Conservation (phyloP, 2,329 filamentous ascomycete species). For the Penicillium crustosum region DNA sequence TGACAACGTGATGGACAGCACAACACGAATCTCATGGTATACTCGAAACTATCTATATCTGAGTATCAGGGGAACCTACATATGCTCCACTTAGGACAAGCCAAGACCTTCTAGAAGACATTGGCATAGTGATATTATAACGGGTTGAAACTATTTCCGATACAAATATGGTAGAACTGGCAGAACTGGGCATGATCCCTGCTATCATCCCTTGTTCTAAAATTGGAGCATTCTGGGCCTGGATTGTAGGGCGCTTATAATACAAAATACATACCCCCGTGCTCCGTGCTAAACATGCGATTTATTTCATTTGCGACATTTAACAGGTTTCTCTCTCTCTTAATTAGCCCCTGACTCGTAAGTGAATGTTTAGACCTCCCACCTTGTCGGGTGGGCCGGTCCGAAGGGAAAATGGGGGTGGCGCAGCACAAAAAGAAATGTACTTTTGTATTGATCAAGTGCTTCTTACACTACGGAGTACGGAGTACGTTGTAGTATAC, state of each 20-base stretch:
- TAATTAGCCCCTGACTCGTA: neutral
- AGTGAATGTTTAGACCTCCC: neutral
- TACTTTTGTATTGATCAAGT: neutral
- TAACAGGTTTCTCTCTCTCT: neutral
- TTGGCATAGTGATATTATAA: neutral
- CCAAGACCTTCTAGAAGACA: constrained; percentile 16
- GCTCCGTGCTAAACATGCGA: neutral
- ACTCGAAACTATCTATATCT: neutral
- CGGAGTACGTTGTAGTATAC: too few species aligned
- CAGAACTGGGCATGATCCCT: neutral
- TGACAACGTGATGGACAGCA: neutral
- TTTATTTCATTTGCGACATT: neutral
- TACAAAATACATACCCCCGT: neutral
- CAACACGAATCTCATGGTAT: neutral
- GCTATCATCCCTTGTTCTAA: constrained; percentile 7
- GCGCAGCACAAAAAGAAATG: neutral
- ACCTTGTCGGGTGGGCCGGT: constrained; percentile 1
- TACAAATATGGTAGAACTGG: neutral
- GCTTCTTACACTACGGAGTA: neutral
- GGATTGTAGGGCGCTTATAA: neutral
- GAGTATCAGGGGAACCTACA: neutral
- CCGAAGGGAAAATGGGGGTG: neutral
- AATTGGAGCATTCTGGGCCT: constrained; percentile 3
- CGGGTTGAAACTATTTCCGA: neutral
- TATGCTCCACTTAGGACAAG: neutral